Base-by-base conservation (phyloP, 2,329 filamentous ascomycete species). In the Colletotrichum sp. region DNA sequence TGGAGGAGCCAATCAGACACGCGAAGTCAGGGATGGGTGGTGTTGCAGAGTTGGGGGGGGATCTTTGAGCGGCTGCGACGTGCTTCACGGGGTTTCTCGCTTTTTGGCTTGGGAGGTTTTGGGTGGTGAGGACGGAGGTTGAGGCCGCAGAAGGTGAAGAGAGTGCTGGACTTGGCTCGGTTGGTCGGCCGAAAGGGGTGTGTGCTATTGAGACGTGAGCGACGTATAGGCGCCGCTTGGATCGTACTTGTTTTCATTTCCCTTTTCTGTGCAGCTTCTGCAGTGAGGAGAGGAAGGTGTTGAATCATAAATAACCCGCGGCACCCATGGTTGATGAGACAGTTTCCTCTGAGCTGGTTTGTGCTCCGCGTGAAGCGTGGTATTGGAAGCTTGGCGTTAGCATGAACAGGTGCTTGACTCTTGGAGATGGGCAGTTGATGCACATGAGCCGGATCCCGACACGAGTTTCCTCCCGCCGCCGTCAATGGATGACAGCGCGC, bases 21-120 rank as follows among this genome's bases (percentile, higher is more conserved):
- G 1, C 16, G 7, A 1, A 4, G 1, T 12, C 34, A 52, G 48
- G 60, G 72, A 65, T 65, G 34, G 1, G 28, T 28, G n/a, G 26
- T 60, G 68, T 74, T 71, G 30, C 72, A 71, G 68, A 74, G 43
- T 52, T 14, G 67, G 18, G 21, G 67, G 67, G 14, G n/a, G n/a
- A 71, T 66, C 60, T n/a, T 59, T 61, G 28, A 21, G 48, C 48
- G 68, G 39, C 68, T 74, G 68, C 68, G 68, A 74, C 68, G 48
- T 26, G 36, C 52, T 60, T 18, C n/a, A n/a, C 28, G 30, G 30
- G 59, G n/a, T 28, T 59, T 57, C 16, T 34, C 59, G 18, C 24
- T 55, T 36, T 16, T 59, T 43, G 63, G 30, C 18, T 36, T 63
- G 65, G 28, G 24, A 34, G 28, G 43, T 52, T 28, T 73, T 36